These are phyloP conservation scores for Fusarium penzigii DNA, from an alignment of 2,329 filamentous ascomycete species.

Conservation along the genomic window DNA sequence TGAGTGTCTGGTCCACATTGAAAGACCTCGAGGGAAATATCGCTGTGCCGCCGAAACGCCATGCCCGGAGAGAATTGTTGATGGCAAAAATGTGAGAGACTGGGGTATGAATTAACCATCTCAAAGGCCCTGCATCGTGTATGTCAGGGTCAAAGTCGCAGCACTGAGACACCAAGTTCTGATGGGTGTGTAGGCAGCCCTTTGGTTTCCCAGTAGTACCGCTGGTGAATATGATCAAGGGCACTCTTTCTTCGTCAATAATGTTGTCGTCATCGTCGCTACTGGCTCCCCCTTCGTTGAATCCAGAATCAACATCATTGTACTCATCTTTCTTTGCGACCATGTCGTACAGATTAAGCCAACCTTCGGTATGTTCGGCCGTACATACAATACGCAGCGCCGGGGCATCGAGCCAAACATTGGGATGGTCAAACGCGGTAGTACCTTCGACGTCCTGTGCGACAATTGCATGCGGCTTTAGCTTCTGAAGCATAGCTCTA, in stretches of 20 bases:
- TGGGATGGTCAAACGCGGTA: conserved; percentile 16
- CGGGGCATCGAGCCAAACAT: background rate
- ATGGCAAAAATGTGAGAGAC: conserved; percentile 41
- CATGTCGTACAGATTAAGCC: conserved; percentile 21
- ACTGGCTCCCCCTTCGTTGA: background rate
- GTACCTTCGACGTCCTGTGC: conserved; percentile 32
- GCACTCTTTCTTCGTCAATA: conserved; percentile 23
- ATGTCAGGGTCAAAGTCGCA: conserved; percentile 39
- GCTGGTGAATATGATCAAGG: conserved; percentile 49
- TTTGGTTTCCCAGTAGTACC: conserved; percentile 51
- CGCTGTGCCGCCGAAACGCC: conserved; percentile 36
- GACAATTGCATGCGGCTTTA: conserved; percentile 34
- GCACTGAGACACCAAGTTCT: conserved; percentile 41
- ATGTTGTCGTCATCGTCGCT: background rate
- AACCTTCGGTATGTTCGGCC: conserved; percentile 13
- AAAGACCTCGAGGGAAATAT: conserved; percentile 40
- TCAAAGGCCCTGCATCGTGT: conserved; percentile 28
- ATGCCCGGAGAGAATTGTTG: conserved; percentile 41
- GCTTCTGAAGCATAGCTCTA: conserved; percentile 20
- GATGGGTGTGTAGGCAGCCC: conserved; percentile 43
- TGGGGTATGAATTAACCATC: conserved; percentile 42
- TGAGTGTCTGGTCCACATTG: conserved; percentile 34
- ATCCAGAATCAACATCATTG: background rate
- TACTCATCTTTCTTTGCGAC: background rate
- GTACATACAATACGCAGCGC: conserved; percentile 29